phyloP scores from a whole-genome alignment of 371 early-diverging fungal species.

The Mortierella sp. region DNA sequence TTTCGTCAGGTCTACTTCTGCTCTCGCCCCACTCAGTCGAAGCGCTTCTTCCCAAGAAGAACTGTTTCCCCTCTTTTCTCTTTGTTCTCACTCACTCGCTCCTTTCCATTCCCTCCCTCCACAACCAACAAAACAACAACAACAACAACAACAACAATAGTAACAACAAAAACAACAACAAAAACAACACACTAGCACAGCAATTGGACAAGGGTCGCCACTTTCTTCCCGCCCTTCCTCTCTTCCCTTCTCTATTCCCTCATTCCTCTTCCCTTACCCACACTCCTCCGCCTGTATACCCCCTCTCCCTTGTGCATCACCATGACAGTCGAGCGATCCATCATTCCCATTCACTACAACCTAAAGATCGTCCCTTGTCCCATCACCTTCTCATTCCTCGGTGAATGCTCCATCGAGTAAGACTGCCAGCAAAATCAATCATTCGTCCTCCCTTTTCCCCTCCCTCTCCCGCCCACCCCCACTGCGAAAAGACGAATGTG shows the following conservation, averaged over 20 bases:
- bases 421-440: background rate
- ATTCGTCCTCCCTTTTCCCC: background rate
- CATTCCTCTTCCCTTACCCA: background rate
- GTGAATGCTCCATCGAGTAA: constrained; percentile 31
- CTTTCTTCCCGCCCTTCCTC: background rate
- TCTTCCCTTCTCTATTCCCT: background rate
- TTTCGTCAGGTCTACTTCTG: background rate
- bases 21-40: background rate
- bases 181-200: background rate
- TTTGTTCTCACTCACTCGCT: background rate
- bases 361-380: constrained; percentile 28
- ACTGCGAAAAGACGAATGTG: background rate
- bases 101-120: background rate
- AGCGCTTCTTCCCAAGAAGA: background rate
- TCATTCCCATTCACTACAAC: constrained; percentile 30
- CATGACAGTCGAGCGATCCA: constrained; percentile 20
- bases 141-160: background rate
- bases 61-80: background rate
- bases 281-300: background rate
- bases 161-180: background rate
- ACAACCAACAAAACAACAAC: background rate
- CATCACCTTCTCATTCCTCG: constrained; percentile 29
- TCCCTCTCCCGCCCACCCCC: background rate
- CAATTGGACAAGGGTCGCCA: background rate
- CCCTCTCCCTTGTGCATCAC: background rate